phyloP scores from a whole-genome alignment of 2,329 filamentous ascomycete species.

The Colletotrichum eleusines region DNA sequence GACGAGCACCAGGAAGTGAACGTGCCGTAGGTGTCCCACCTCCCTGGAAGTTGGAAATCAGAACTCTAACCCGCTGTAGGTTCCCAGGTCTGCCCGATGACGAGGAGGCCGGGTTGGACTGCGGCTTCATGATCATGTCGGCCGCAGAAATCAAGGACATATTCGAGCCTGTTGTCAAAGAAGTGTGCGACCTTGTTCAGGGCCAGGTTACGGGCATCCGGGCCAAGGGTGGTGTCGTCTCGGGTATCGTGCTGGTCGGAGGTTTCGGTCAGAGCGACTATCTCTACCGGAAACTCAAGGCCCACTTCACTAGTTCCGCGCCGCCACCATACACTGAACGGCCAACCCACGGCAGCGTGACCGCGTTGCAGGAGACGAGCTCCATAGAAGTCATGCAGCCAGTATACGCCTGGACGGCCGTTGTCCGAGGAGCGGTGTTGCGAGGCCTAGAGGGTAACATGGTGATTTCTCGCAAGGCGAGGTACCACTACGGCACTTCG shows the following conservation, averaged over 20 bases:
- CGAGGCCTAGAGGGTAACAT: conserved; percentile 82
- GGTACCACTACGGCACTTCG: conserved; percentile 84
- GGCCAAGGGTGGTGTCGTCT: conserved; percentile 71
- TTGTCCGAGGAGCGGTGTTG: conserved; percentile 81
- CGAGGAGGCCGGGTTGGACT: conserved; percentile 79
- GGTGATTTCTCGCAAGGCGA: conserved; percentile 79
- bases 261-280: conserved; percentile 86
- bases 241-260: conserved; percentile 84
- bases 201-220: conserved; percentile 75
- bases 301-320: conserved; percentile 72
- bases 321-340: conserved; percentile 75
- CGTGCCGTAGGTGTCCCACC: conserved; percentile 67
- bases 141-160: conserved; percentile 78
- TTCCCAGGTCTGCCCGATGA: conserved; percentile 83
- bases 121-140: conserved; percentile 80
- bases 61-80: conserved; percentile 47
- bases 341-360: conserved; percentile 72
- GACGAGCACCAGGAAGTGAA: conserved; percentile 83
- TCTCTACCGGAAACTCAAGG: conserved; percentile 77
- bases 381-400: conserved; percentile 86
- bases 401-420: conserved; percentile 84
- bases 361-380: conserved; percentile 60
- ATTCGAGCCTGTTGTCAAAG: conserved; percentile 80
- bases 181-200: conserved; percentile 76
- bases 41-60: background rate